These are phyloP conservation scores for Mortierella claussenii DNA, from an alignment of 192 early-diverging fungal species.

Conservation along the genomic window DNA sequence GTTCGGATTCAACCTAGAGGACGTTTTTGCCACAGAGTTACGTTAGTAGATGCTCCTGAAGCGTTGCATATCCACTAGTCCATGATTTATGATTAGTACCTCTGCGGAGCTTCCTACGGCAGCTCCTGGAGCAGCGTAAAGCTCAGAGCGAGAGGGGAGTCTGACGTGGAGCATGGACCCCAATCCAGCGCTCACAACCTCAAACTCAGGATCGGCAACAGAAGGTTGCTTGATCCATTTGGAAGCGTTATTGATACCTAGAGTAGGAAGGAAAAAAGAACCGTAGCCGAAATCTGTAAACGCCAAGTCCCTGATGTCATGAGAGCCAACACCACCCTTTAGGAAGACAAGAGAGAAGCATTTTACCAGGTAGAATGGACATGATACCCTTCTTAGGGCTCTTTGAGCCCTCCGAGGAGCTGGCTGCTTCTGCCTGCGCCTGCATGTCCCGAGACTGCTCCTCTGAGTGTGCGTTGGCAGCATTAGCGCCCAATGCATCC, in stretches of 20 bases:
- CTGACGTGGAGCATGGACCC: conserved; percentile 56
- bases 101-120: conserved; percentile 62
- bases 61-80: background rate
- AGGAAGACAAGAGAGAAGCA: too few relatives aligned
- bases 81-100: conserved; percentile 20
- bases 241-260: conserved; percentile 53
- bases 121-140: conserved; percentile 62
- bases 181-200: conserved; percentile 62
- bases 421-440: background rate
- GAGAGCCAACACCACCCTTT: too few relatives aligned
- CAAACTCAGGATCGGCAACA: conserved; percentile 63
- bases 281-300: too few relatives aligned
- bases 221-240: conserved; percentile 54
- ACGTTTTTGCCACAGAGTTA: background rate
- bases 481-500: conserved; percentile 18
- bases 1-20: conserved; percentile 39
- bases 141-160: conserved; percentile 63
- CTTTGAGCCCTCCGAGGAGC: conserved; percentile 11
- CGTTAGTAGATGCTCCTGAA: too few relatives aligned
- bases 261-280: too few relatives aligned
- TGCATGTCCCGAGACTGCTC: background rate
- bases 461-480: conserved; percentile 9
- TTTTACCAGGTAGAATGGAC: conserved; percentile 51
- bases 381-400: conserved; percentile 41
- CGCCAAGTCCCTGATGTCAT: too few relatives aligned